These are phyloP conservation scores for Venturia aucupariae DNA, from an alignment of 2,329 filamentous ascomycete species.

Conservation along the genomic window DNA sequence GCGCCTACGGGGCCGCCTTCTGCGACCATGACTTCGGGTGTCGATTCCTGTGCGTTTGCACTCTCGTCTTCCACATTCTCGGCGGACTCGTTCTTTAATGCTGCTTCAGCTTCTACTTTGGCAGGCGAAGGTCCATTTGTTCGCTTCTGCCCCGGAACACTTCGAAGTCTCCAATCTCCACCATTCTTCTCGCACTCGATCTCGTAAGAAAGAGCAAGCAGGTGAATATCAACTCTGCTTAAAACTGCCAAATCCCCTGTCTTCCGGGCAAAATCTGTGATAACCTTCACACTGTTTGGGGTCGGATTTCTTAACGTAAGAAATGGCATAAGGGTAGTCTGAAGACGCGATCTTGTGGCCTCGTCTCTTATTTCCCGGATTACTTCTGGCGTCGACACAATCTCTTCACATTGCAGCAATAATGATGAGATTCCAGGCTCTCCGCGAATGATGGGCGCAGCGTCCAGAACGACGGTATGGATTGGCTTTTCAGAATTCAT, in stretches of 20 bases:
- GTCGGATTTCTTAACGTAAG: conserved; percentile 65
- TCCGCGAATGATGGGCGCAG: conserved; percentile 89
- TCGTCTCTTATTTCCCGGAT: conserved; percentile 81
- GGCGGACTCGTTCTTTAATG: conserved; percentile 19
- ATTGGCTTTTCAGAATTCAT: conserved; percentile 52
- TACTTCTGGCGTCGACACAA: conserved; percentile 79
- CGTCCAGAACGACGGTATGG: conserved; percentile 78
- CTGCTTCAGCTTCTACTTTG: conserved; percentile 28
- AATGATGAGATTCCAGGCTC: conserved; percentile 77
- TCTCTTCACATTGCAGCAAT: conserved; percentile 61
- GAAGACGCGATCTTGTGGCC: conserved; percentile 67
- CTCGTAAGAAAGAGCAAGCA: conserved; percentile 87
- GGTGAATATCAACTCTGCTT: conserved; percentile 79
- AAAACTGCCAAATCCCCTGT: conserved; percentile 86
- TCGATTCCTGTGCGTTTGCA: conserved; percentile 14
- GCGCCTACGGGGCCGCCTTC: not conserved
- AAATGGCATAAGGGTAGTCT: conserved; percentile 80
- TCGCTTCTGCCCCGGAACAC: conserved; percentile 66
- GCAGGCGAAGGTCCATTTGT: conserved; percentile 61
- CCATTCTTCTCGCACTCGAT: conserved; percentile 84
- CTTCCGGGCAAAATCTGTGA: conserved; percentile 75
- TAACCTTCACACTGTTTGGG: conserved; percentile 67
- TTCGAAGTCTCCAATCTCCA: conserved; percentile 80
- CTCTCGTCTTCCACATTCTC: conserved; percentile 15
- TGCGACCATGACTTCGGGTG: not conserved